Percentiles rank a stretch among this genome's conserved stretches.
These are phyloP conservation scores for Gossypium trilobum DNA, from an alignment of 441 rosid genomes.

Conservation along the genomic window DNA sequence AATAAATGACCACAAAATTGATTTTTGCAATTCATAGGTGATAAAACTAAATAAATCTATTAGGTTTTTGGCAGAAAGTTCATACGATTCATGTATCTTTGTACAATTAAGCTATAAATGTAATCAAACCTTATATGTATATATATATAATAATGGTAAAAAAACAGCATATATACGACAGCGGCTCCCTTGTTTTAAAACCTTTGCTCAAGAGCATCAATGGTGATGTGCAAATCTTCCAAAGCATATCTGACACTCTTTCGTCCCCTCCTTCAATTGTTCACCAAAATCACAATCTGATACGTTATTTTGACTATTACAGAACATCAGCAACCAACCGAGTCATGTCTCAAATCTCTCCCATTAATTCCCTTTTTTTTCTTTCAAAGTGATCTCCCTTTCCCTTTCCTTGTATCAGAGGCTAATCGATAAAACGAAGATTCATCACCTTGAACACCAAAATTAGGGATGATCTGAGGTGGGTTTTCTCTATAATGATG, in stretches of 20 bases:
- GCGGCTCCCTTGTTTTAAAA: neutral
- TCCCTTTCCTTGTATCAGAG: slow-evolving; percentile 54
- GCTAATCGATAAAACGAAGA: slow-evolving; percentile 49
- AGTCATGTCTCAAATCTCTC: slow-evolving; percentile 17
- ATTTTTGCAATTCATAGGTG: neutral
- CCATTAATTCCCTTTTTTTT: neutral
- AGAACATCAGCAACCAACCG: slow-evolving; percentile 18
- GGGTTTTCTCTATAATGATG: slow-evolving; percentile 27
- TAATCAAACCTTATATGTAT: neutral
- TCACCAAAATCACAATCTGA: slow-evolving; percentile 9
- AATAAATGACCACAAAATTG: neutral
- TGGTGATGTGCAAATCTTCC: no score
- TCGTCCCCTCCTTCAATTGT: slow-evolving; percentile 3
- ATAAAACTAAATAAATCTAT: neutral
- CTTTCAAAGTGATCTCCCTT: slow-evolving; percentile 12
- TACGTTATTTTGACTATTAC: slow-evolving; percentile 13
- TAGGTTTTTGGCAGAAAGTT: neutral
- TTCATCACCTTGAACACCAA: slow-evolving; percentile 39
- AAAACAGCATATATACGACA: neutral
- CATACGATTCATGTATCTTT: neutral
- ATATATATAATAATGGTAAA: neutral
- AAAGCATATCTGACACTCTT: neutral
- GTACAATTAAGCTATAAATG: neutral
- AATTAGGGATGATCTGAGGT: slow-evolving; percentile 43
- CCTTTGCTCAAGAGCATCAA: neutral